These are phyloP conservation scores for Aspergillus cavernicola DNA, from an alignment of 495 filamentous ascomycete genomes.

Conservation along the genomic window DNA sequence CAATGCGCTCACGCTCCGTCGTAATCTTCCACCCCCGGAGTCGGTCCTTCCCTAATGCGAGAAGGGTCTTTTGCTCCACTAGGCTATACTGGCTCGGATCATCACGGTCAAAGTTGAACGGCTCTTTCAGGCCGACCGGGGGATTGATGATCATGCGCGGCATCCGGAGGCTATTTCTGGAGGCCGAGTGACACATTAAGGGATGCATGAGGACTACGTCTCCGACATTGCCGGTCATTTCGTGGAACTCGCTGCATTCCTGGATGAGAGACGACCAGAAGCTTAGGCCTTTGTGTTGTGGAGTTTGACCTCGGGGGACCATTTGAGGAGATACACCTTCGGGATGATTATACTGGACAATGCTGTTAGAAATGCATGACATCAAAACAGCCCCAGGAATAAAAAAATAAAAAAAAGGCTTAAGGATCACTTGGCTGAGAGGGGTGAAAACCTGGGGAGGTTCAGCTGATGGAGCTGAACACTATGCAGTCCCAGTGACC, in stretches of 20 bases:
- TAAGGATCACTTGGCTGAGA: background rate
- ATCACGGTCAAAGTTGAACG: slow-evolving; percentile 61
- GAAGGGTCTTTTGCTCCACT: slow-evolving; percentile 66
- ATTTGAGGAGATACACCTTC: slow-evolving; percentile 67
- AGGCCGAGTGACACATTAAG: slow-evolving; percentile 68
- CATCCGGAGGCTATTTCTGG: slow-evolving; percentile 54
- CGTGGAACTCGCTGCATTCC: slow-evolving; percentile 53
- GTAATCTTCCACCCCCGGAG: slow-evolving; percentile 61
- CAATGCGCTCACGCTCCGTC: slow-evolving; percentile 45
- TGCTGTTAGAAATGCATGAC: background rate
- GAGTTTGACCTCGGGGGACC: slow-evolving; percentile 45
- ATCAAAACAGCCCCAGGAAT: too few relatives aligned
- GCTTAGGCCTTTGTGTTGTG: slow-evolving; percentile 26
- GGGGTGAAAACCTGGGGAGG: background rate
- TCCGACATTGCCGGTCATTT: slow-evolving; percentile 60
- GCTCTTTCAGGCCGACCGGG: slow-evolving; percentile 57
- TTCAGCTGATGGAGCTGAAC: too few relatives aligned
- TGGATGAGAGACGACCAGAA: slow-evolving; percentile 54
- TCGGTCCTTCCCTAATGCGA: slow-evolving; percentile 53
- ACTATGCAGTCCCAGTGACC: too few relatives aligned
- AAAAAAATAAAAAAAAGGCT: too few relatives aligned
- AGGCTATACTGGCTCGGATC: slow-evolving; percentile 56
- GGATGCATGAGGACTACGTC: slow-evolving; percentile 71
- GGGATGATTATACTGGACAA: slow-evolving; percentile 51
- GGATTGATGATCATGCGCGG: slow-evolving; percentile 72